Conservation (phyloP, 441 rosid species). For the Gossypium laxum region DNA sequence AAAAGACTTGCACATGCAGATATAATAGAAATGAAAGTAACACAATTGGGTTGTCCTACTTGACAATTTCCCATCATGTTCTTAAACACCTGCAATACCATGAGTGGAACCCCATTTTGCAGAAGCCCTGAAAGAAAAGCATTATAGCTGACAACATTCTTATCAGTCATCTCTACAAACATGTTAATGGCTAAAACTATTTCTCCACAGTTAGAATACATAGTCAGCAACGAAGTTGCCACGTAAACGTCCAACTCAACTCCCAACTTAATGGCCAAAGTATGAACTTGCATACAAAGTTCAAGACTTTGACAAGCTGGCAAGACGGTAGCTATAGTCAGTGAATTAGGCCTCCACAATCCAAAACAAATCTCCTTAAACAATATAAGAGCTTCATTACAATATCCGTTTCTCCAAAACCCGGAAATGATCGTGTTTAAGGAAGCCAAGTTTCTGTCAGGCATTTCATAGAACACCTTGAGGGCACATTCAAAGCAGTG, state of each 20-base stretch:
- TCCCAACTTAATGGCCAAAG: conserved; percentile 48
- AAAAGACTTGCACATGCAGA: conserved; percentile 35
- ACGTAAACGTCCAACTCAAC: conserved; percentile 46
- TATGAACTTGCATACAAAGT: conserved; percentile 40
- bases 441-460: conserved; percentile 25
- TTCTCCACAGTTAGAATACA: conserved; percentile 35
- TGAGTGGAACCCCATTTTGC: conserved; percentile 33
- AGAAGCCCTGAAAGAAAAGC: conserved; percentile 45
- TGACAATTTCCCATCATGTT: conserved; percentile 36
- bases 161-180: conserved; percentile 37
- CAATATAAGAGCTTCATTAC: conserved; percentile 28
- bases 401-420: conserved; percentile 28
- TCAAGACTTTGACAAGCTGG: conserved; percentile 29
- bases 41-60: conserved; percentile 38
- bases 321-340: conserved; percentile 41
- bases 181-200: conserved; percentile 32
- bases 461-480: conserved; percentile 41
- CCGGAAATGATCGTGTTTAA: conserved; percentile 36
- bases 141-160: conserved; percentile 50
- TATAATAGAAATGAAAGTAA: conserved; percentile 34
- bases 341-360: conserved; percentile 31
- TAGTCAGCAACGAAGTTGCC: conserved; percentile 48
- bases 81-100: conserved; percentile 39
- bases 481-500: conserved; percentile 20
- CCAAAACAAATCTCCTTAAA: conserved; percentile 25